These are phyloP conservation scores for Quambalaria eucalypti DNA, from an alignment of 1,284 basidiomycete species.

Conservation along the genomic window DNA sequence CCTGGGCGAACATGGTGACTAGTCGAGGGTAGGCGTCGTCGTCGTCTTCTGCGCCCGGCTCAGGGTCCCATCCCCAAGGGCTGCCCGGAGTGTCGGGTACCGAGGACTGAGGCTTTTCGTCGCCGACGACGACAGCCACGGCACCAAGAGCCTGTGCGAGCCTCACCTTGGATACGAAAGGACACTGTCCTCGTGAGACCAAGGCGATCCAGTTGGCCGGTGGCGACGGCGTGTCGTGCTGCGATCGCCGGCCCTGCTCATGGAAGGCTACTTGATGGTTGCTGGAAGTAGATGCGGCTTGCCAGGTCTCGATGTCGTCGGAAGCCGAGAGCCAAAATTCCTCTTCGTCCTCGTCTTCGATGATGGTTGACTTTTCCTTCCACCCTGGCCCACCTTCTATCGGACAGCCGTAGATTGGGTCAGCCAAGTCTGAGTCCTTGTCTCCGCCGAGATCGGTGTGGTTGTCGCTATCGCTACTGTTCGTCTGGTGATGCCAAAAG, in stretches of 20 bases:
- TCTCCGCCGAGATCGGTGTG: not conserved
- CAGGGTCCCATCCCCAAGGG: slow-evolving; percentile 2
- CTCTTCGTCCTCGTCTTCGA: slow-evolving; percentile 18
- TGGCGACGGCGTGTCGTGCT: slow-evolving; percentile 9
- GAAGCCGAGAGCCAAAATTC: not conserved
- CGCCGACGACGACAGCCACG: slow-evolving; percentile 43
- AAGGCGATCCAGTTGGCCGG: slow-evolving; percentile 42
- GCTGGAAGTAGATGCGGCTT: not conserved
- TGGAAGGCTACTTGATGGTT: not conserved
- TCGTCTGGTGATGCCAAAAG: slow-evolving; percentile 23
- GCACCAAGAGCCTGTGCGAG: slow-evolving; percentile 40
- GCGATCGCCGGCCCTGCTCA: not conserved
- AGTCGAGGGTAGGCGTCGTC: slow-evolving; percentile 28
- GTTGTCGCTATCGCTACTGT: slow-evolving; percentile 4
- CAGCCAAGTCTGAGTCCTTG: not conserved
- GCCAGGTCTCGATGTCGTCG: not conserved
- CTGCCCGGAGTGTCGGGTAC: not conserved
- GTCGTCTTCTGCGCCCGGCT: slow-evolving; percentile 29
- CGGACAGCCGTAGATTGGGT: slow-evolving; percentile 24
- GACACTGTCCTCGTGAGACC: slow-evolving; percentile 39
- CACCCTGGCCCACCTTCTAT: slow-evolving; percentile 27
- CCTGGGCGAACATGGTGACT: slow-evolving; percentile 41
- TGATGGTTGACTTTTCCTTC: slow-evolving; percentile 6
- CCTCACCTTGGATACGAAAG: slow-evolving; percentile 41
- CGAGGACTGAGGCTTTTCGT: slow-evolving; percentile 10